These are phyloP conservation scores for Pachysandra terminalis DNA, from an alignment of 164 flowering plant genomes.

Conservation along the genomic window DNA sequence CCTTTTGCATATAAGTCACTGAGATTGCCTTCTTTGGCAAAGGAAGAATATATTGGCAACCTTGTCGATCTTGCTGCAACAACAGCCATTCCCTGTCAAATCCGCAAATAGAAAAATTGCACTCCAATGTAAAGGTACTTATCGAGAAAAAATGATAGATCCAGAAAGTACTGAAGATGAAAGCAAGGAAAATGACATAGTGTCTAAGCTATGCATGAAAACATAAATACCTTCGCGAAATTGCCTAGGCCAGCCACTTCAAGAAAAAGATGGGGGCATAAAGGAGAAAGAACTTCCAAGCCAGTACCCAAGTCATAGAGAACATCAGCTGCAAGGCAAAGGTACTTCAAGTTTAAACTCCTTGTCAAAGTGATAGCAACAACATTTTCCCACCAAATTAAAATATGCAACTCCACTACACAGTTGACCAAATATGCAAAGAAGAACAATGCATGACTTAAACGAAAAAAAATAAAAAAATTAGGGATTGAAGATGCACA, in stretches of 20 bases:
- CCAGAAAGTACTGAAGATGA: too few relatives aligned
- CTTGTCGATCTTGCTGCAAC: slow-evolving; percentile 99
- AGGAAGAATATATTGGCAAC: slow-evolving; percentile 91
- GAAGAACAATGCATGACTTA: neutral
- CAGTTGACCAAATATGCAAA: neutral
- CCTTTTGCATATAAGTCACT: slow-evolving; percentile 98
- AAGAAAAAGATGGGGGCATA: slow-evolving; percentile 93
- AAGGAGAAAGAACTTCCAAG: slow-evolving; percentile 89
- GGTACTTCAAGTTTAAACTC: slow-evolving; percentile 11
- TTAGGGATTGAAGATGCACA: slow-evolving; percentile 20
- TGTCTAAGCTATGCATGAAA: neutral
- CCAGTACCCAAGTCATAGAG: slow-evolving; percentile 96
- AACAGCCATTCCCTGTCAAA: slow-evolving; percentile 88
- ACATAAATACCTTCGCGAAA: slow-evolving; percentile 79
- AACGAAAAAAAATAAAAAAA: neutral
- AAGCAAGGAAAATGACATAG: neutral
- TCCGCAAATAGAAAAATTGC: neutral
- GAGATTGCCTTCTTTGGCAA: slow-evolving; percentile 98
- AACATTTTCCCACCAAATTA: slow-evolving; percentile 3
- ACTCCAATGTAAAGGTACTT: neutral
- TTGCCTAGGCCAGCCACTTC: slow-evolving; percentile 98
- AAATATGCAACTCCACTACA: neutral
- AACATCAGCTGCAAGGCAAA: slow-evolving; percentile 78
- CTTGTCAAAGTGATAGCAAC: neutral
- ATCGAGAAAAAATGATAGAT: neutral